A percentile compares a stretch with the other conserved stretches of the same genome.
Evolutionary conservation across 116 monocot genomes (phyloP).

Genomic region (Thalassia testudinum): DNA sequence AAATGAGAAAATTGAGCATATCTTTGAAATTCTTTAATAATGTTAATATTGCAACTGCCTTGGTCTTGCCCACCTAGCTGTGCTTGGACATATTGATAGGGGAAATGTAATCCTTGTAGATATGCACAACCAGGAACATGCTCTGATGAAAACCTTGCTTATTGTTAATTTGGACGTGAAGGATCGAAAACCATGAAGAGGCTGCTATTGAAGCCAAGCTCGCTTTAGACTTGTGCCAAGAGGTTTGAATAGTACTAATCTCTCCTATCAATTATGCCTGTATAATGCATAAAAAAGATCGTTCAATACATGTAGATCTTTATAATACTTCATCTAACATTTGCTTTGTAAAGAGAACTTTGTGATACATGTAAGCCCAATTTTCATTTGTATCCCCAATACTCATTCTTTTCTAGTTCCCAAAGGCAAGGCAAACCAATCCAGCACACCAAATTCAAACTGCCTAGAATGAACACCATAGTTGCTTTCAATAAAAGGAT

Average conservation of each 20-base stretch:
- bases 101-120: constrained; percentile 31
- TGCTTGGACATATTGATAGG: too few species aligned
- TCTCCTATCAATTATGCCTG: constrained; percentile 13
- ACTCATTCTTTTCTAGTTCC: too few species aligned
- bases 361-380: too few species aligned
- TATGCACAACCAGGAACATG: constrained; percentile 59
- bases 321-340: too few species aligned
- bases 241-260: constrained; percentile 30
- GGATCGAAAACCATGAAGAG: constrained; percentile 99
- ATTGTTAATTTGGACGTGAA: constrained; percentile 96
- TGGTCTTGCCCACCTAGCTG: too few species aligned
- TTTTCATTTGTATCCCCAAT: constrained; percentile 89
- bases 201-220: constrained; percentile 86
- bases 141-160: constrained; percentile 44
- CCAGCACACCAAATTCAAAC: constrained; percentile 75
- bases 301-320: too few species aligned
- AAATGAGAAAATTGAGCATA: too few species aligned
- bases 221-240: constrained; percentile 75
- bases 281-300: too few species aligned
- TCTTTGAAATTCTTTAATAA: too few species aligned
- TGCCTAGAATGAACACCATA: constrained; percentile 79
- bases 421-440: constrained; percentile 85
- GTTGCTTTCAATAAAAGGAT: constrained; percentile 83
- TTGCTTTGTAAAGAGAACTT: too few species aligned
- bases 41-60: too few species aligned